Evolutionary conservation across 352 stramenopile species (phyloP).

Genomic region (Phytophthora tubulina): DNA sequence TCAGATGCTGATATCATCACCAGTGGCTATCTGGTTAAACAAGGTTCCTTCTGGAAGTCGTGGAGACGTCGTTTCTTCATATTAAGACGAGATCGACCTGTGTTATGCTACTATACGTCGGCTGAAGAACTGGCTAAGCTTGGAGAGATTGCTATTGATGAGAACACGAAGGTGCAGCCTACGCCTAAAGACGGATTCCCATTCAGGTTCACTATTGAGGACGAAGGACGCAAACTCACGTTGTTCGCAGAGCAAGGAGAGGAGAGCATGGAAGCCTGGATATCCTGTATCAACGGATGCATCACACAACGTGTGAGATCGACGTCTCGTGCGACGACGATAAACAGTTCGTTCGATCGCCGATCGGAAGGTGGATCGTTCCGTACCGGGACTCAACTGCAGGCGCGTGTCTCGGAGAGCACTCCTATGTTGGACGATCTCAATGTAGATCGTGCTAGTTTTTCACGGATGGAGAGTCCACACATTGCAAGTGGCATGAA

Average conservation of each 20-base stretch:
- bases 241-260: conserved; percentile 71
- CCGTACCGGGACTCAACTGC: conserved; percentile 32
- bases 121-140: conserved; percentile 81
- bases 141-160: conserved; percentile 80
- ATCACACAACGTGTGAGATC: conserved; percentile 47
- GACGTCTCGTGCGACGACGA: conserved; percentile 33
- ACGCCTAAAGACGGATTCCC: conserved; percentile 68
- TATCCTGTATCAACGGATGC: conserved; percentile 64
- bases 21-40: conserved; percentile 83
- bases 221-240: conserved; percentile 71
- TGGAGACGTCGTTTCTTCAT: conserved; percentile 89
- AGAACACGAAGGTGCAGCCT: conserved; percentile 58
- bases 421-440: conserved; percentile 53
- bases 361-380: conserved; percentile 47
- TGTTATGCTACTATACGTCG: conserved; percentile 87
- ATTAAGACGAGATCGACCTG: conserved; percentile 71
- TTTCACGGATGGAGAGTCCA: conserved; percentile 44
- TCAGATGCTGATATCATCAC: conserved; percentile 87
- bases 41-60: conserved; percentile 91
- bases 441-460: conserved; percentile 42
- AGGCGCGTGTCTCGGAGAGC: conserved; percentile 48
- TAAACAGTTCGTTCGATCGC: conserved; percentile 50
- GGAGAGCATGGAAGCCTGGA: conserved; percentile 71
- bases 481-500: conserved; percentile 48
- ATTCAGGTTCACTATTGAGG: conserved; percentile 76